phyloP scores from a whole-genome alignment of 371 early-diverging fungal genomes.

The Batkoa obscura region DNA sequence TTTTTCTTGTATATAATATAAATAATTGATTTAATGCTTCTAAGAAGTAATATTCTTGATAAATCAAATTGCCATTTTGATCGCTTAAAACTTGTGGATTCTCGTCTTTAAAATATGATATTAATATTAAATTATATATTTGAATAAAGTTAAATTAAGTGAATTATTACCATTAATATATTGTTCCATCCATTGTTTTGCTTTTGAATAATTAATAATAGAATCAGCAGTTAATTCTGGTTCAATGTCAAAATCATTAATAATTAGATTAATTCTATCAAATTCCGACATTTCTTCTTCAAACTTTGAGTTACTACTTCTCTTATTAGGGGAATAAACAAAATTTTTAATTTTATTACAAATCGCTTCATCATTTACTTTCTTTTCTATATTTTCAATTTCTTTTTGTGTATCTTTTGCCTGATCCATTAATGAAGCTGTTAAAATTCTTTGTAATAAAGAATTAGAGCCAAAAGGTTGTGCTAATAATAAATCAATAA shows the following conservation, averaged over 20 bases:
- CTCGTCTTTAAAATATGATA: constrained; percentile 17
- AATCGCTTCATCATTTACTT: constrained; percentile 22
- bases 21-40: constrained; percentile 12
- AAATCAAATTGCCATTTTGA: neutral
- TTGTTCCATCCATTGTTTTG: constrained; percentile 4
- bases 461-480: constrained; percentile 41
- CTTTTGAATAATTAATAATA: neutral
- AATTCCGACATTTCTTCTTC: constrained; percentile 1
- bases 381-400: constrained; percentile 20
- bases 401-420: constrained; percentile 25
- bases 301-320: constrained; percentile 9
- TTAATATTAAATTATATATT: neutral
- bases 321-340: constrained; percentile 17
- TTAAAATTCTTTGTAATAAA: constrained; percentile 35
- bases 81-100: constrained; percentile 8
- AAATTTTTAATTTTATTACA: constrained; percentile 34
- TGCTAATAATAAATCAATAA: constrained; percentile 37
- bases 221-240: constrained; percentile 7
- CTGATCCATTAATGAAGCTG: constrained; percentile 29
- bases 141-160: too few species aligned
- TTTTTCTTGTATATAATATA: constrained; percentile 6
- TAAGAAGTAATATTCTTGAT: constrained; percentile 1
- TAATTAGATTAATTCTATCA: constrained; percentile 3
- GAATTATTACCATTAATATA: constrained; percentile 4
- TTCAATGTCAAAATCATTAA: constrained; percentile 10